Conservation (phyloP, 1,284 basidiomycete genomes). For the Coniophora puteana region DNA sequence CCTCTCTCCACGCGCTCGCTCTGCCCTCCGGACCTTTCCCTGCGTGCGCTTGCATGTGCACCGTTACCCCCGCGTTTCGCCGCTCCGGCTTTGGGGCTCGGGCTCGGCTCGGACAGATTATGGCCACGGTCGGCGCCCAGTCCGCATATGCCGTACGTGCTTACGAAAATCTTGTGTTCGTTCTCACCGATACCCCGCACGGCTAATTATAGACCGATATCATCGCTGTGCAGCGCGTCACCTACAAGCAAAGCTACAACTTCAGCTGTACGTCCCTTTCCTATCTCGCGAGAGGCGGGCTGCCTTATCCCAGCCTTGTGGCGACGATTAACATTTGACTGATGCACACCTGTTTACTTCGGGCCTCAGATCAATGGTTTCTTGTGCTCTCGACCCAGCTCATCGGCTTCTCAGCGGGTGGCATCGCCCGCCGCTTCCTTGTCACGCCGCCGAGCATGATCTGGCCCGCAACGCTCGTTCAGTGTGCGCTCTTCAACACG, state of each 20-base stretch:
- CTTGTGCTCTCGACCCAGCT: conserved; percentile 40
- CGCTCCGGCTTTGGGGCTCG: too few relatives aligned
- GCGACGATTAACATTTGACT: conserved; percentile 2
- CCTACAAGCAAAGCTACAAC: conserved; percentile 29
- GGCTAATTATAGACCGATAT: conserved; percentile 44
- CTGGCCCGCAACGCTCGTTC: conserved; percentile 53
- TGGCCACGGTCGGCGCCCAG: conserved; percentile 46
- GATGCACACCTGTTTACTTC: conserved; percentile 7
- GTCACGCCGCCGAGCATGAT: conserved; percentile 41
- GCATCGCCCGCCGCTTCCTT: conserved; percentile 39
- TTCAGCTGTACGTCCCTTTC: conserved; percentile 28
- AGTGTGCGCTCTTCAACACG: conserved; percentile 52
- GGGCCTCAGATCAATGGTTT: conserved; percentile 31
- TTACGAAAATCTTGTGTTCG: background rate
- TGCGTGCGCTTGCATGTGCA: too few relatives aligned
- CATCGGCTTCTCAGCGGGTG: conserved; percentile 45
- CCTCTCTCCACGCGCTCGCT: background rate
- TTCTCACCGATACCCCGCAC: conserved; percentile 29
- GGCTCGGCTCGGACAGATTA: too few relatives aligned
- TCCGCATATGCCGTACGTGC: conserved; percentile 38
- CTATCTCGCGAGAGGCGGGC: too few relatives aligned
- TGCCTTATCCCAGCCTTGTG: too few relatives aligned
- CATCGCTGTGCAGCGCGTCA: conserved; percentile 34
- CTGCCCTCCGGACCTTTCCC: too few relatives aligned
- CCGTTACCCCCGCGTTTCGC: too few relatives aligned